Percentiles rank a stretch among this genome's conserved stretches.
Conservation (phyloP, 192 early-diverging fungal species). For the Phlyctochytrium planicorne region DNA sequence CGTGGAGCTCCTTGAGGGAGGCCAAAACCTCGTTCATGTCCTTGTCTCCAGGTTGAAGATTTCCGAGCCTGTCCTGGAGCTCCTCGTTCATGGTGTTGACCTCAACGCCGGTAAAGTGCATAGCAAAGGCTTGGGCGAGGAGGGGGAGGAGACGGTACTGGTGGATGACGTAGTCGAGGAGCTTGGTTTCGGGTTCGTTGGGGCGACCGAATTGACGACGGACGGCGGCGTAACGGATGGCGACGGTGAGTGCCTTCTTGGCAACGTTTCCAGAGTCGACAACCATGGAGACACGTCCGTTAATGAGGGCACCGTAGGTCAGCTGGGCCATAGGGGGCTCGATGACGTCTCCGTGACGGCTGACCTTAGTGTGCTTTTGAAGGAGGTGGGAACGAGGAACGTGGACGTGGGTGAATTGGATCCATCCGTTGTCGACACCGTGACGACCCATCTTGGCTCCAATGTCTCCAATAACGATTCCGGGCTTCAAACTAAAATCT, state of each 20-base stretch:
- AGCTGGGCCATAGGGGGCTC: slow-evolving; percentile 73
- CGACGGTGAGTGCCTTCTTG: slow-evolving; percentile 89
- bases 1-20: slow-evolving; percentile 86
- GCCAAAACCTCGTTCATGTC: slow-evolving; percentile 65
- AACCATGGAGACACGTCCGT: slow-evolving; percentile 76
- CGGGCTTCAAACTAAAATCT: slow-evolving; percentile 77
- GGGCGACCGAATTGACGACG: slow-evolving; percentile 82
- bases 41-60: slow-evolving; percentile 60
- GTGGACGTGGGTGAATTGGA: slow-evolving; percentile 89
- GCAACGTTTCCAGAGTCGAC: slow-evolving; percentile 78
- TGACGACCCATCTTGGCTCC: slow-evolving; percentile 94
- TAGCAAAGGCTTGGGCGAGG: slow-evolving; percentile 84
- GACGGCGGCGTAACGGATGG: slow-evolving; percentile 86
- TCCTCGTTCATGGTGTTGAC: slow-evolving; percentile 70
- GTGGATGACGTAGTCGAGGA: slow-evolving; percentile 92
- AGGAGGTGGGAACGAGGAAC: slow-evolving; percentile 80
- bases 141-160: slow-evolving; percentile 92
- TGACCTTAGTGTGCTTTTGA: slow-evolving; percentile 70
- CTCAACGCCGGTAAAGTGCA: slow-evolving; percentile 87
- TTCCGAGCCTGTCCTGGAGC: slow-evolving; percentile 13
- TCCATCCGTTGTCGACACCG: slow-evolving; percentile 91
- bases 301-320: slow-evolving; percentile 84
- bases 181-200: slow-evolving; percentile 75
- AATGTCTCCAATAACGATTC: slow-evolving; percentile 87
- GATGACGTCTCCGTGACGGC: slow-evolving; percentile 65